Conservation (phyloP, 257 asterid genomes). For the Catharanthus roseus region DNA sequence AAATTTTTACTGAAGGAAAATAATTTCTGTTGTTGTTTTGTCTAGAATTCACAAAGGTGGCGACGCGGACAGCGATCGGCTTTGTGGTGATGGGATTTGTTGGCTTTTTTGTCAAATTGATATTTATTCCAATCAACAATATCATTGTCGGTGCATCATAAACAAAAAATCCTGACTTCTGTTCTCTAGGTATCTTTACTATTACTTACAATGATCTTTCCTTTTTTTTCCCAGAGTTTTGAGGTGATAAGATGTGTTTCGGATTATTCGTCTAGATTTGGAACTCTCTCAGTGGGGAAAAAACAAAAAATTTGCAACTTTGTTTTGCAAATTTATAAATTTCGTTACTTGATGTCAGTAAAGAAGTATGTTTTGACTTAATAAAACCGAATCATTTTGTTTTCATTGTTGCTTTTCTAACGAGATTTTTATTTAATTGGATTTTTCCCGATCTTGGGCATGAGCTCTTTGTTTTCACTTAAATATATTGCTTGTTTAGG, state of each 20-base stretch:
- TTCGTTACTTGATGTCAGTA: too few species aligned
- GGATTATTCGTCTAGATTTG: not conserved
- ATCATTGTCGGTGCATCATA: conserved; percentile 30
- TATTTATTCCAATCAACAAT: conserved; percentile 33
- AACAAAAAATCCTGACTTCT: not conserved
- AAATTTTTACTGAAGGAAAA: not conserved
- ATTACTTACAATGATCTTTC: not conserved
- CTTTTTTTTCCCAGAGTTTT: too few species aligned
- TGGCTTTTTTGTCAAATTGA: conserved; percentile 30
- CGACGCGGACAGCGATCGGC: conserved; percentile 29
- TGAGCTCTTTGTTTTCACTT: not conserved
- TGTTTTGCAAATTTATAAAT: too few species aligned
- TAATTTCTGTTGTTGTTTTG: not conserved
- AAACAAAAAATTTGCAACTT: too few species aligned
- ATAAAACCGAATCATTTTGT: not conserved
- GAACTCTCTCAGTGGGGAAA: too few species aligned
- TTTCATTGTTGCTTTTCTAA: not conserved
- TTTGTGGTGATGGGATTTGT: conserved; percentile 35
- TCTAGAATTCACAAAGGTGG: conserved; percentile 33
- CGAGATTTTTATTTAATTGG: not conserved
- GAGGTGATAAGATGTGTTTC: not conserved
- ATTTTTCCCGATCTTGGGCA: not conserved
- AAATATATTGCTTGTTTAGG: not conserved
- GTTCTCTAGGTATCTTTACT: not conserved
- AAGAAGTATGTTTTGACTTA: not conserved